These are phyloP conservation scores for Porcisia hertigi DNA, from an alignment of 208 protist species.

Conservation along the genomic window DNA sequence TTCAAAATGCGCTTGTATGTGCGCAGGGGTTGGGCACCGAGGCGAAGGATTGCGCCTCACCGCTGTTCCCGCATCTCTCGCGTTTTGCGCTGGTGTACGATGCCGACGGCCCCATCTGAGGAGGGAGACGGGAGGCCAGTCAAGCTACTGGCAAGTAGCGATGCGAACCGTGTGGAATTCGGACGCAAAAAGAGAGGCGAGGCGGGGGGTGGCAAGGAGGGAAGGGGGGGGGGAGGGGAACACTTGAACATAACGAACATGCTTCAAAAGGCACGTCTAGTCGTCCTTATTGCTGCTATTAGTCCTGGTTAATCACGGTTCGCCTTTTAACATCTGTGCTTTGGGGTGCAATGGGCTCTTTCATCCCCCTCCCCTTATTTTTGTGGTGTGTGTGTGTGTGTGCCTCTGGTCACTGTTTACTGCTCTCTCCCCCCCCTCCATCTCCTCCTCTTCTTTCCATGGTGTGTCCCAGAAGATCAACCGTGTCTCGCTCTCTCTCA, in stretches of 20 bases:
- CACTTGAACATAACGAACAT: too few relatives aligned
- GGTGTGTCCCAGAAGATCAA: too few relatives aligned
- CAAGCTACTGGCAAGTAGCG: background rate
- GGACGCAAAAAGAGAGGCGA: background rate
- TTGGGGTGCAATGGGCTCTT: background rate
- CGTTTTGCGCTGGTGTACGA: constrained; percentile 62
- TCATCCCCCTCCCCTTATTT: background rate
- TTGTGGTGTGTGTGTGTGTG: background rate
- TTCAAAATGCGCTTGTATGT: constrained; percentile 67
- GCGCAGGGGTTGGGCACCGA: constrained; percentile 13
- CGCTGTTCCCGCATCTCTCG: constrained; percentile 45
- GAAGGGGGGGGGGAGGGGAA: background rate
- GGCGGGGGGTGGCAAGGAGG: background rate
- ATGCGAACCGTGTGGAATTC: background rate
- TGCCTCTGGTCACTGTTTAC: background rate
- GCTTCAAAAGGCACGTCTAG: too few relatives aligned
- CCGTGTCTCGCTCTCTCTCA: background rate
- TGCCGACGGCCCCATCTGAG: constrained; percentile 28
- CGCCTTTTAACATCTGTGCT: too few relatives aligned
- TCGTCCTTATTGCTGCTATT: too few relatives aligned
- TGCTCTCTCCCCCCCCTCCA: background rate
- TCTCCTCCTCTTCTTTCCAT: background rate
- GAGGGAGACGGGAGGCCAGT: background rate
- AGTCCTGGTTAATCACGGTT: too few relatives aligned
- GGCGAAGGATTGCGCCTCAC: constrained; percentile 3